phyloP scores from a whole-genome alignment of 495 filamentous ascomycete species.

The Tuber borchii region DNA sequence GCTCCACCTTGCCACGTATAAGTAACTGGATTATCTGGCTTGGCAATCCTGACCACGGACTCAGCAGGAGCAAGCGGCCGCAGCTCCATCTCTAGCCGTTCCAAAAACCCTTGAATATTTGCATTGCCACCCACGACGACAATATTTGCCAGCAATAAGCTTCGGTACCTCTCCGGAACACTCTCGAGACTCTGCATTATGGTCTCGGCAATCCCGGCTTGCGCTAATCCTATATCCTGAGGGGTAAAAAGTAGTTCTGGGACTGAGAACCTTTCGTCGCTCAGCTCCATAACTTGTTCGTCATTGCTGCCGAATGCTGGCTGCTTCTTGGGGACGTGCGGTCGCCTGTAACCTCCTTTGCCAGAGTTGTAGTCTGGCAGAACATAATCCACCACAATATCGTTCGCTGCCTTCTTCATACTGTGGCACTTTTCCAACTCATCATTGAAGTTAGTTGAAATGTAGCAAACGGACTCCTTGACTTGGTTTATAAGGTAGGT shows the following conservation, averaged over 20 bases:
- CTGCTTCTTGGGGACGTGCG: constrained; percentile 59
- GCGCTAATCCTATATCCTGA: constrained; percentile 75
- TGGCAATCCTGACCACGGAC: constrained; percentile 65
- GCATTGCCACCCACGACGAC: constrained; percentile 83
- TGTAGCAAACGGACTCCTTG: constrained; percentile 83
- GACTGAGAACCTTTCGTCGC: constrained; percentile 85
- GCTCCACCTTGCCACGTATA: constrained; percentile 82
- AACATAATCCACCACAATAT: constrained; percentile 87
- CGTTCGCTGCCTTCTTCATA: constrained; percentile 51
- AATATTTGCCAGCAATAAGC: constrained; percentile 75
- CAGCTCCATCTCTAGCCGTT: constrained; percentile 72
- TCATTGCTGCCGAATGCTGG: constrained; percentile 38
- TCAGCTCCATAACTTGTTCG: constrained; percentile 78
- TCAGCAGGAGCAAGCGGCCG: constrained; percentile 67
- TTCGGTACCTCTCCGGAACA: constrained; percentile 69
- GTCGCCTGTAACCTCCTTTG: constrained; percentile 64
- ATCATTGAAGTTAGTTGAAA: constrained; percentile 65
- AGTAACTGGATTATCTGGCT: constrained; percentile 66
- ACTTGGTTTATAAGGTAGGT: constrained; percentile 88
- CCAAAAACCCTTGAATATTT: constrained; percentile 70
- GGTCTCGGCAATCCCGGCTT: constrained; percentile 72
- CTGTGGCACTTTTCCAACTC: constrained; percentile 60
- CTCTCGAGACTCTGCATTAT: constrained; percentile 73
- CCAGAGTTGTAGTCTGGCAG: constrained; percentile 80
- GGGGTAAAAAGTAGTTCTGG: constrained; percentile 88